Base-by-base conservation (phyloP, 148 eudicot genomes). In the Selenicereus undatus region DNA sequence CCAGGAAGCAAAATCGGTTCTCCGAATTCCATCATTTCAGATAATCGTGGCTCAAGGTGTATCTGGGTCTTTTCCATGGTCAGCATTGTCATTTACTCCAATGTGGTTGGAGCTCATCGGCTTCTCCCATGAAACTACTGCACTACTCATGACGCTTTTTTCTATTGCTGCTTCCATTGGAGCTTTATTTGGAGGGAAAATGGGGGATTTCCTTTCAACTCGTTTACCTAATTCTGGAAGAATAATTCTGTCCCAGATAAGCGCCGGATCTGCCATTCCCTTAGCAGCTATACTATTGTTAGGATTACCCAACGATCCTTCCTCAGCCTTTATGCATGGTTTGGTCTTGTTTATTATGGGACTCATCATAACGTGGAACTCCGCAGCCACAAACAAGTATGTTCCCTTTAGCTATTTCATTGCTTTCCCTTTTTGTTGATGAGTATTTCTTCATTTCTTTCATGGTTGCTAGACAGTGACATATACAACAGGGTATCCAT, bases 51-150 rank as follows among this genome's bases (percentile, higher is more conserved):
- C 94, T 12, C 98, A 95, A 72, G 98, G 98, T 24, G 90, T 93
- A 1, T 86, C 96, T 4, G 98, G 98, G 16, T 91, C 94, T 2
- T 92, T 93, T 78, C 98, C 97, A 0, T 89, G 97, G 97, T 90
- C 95, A 11, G 89, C 94, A 13, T 66, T 95, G 83, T 90, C 97
- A 26, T 95, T 95, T 84, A 85, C 85, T 1, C 90, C 98, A 0
- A 90, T 95, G 98, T 95, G 98, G 98, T 78, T 95, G 58, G 97
- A 93, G 85, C 97, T 95, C 43, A 88, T 90, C 78, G 97, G 97
- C 22, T 93, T 95, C 85, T 92, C 97, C 24, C 97, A 95, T 79
- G 84, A 83, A 82, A 91, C 83, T 26, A 91, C 94, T 8, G 98
- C 97, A 21, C 58, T 86, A 0, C 83, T 95, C 12, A 86, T 88